phyloP scores from a whole-genome alignment of 2,329 filamentous ascomycete species.

The Nigrospora osmanthi region DNA sequence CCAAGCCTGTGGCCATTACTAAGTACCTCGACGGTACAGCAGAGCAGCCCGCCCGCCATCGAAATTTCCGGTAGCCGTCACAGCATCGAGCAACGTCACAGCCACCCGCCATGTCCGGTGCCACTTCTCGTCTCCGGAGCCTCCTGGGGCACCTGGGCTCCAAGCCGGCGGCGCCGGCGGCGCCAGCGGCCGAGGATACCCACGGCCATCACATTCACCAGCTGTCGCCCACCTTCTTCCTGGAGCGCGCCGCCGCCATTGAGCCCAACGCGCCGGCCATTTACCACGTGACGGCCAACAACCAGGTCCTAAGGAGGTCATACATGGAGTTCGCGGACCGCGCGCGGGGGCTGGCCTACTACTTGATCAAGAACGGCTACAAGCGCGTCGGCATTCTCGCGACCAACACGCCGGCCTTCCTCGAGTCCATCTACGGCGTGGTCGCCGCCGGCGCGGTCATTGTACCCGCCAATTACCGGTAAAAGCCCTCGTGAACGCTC shows the following conservation, averaged over 20 bases:
- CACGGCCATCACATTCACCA: constrained; percentile 60
- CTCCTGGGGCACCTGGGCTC: constrained; percentile 43
- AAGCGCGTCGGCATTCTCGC: constrained; percentile 77
- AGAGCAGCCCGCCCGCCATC: too few relatives aligned
- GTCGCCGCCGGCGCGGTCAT: constrained; percentile 73
- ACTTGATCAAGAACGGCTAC: constrained; percentile 64
- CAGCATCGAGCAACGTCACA: background rate
- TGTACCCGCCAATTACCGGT: constrained; percentile 53
- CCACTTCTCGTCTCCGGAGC: constrained; percentile 51
- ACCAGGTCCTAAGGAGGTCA: constrained; percentile 62
- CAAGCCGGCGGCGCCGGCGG: constrained; percentile 19
- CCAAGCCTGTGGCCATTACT: too few relatives aligned
- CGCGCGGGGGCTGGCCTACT: constrained; percentile 82
- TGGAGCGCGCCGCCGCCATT: constrained; percentile 78
- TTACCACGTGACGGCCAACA: constrained; percentile 76
- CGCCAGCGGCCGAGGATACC: constrained; percentile 29
- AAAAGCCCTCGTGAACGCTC: background rate
- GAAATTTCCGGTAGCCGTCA: too few relatives aligned
- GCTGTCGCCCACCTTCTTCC: constrained; percentile 80
- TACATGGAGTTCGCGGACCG: constrained; percentile 82
- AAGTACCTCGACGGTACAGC: too few relatives aligned
- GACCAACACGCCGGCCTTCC: constrained; percentile 90
- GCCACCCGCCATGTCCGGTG: constrained; percentile 48
- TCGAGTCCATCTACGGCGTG: constrained; percentile 85
- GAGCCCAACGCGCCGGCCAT: constrained; percentile 82